A percentile compares a stretch with the other conserved stretches of the same genome.
These are phyloP conservation scores for Rhizopus arrhizus DNA, from an alignment of 371 early-diverging fungal species.

Conservation along the genomic window DNA sequence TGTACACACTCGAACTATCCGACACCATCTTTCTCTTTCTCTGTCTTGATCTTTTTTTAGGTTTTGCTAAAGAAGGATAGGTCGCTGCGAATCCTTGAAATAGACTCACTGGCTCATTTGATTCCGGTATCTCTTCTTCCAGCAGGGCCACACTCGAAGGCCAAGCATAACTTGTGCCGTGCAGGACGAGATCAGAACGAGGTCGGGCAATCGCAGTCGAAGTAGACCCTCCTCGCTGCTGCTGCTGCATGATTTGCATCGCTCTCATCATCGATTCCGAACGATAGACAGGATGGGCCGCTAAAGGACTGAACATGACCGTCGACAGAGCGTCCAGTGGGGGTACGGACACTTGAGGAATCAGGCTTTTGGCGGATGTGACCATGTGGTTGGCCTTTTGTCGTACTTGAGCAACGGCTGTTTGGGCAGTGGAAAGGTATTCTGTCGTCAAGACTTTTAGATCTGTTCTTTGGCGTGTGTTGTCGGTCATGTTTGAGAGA, in stretches of 20 bases:
- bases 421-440: constrained; percentile 7
- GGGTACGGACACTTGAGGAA: constrained; percentile 31
- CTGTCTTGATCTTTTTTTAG: constrained; percentile 31
- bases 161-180: constrained; percentile 34
- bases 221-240: neutral
- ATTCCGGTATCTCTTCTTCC: constrained; percentile 48
- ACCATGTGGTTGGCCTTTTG: constrained; percentile 36
- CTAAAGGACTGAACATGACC: constrained; percentile 54
- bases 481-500: no score
- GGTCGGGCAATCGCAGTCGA: constrained; percentile 23
- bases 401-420: constrained; percentile 30
- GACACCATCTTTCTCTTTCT: constrained; percentile 45
- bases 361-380: constrained; percentile 39
- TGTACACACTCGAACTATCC: constrained; percentile 5
- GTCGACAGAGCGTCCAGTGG: constrained; percentile 51
- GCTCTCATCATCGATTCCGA: constrained; percentile 49
- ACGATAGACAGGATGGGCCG: constrained; percentile 50
- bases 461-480: neutral
- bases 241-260: constrained; percentile 3
- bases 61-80: constrained; percentile 51
- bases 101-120: constrained; percentile 55
- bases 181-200: constrained; percentile 21
- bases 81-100: constrained; percentile 67
- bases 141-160: constrained; percentile 43
- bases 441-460: neutral